Conservation (phyloP, 148 eudicot genomes). For the Rhododendron kiyosumense region DNA sequence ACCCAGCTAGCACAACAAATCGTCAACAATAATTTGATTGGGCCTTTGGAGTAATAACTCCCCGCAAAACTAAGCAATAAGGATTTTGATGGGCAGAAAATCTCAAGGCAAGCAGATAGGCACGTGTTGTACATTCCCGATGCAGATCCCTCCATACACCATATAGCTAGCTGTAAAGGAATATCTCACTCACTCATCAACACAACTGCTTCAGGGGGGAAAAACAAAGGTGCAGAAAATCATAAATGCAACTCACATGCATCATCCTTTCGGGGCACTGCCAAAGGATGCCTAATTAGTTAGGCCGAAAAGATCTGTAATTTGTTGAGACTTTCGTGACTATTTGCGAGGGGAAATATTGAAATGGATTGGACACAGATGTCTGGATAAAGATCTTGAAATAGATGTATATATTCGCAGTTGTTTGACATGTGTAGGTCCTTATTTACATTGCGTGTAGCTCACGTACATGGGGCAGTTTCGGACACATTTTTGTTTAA, state of each 20-base stretch:
- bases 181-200: slow-evolving; percentile 1
- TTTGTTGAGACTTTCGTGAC: background rate
- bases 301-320: background rate
- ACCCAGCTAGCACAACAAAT: background rate
- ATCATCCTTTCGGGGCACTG: background rate
- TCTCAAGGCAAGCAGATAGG: slow-evolving; percentile 9
- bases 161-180: background rate
- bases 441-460: background rate
- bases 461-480: background rate
- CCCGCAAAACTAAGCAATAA: background rate
- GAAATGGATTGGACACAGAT: background rate
- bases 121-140: slow-evolving; percentile 23
- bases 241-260: background rate
- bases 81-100: background rate
- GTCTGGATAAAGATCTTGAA: background rate
- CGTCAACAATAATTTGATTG: background rate
- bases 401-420: background rate
- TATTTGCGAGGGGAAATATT: too few species aligned
- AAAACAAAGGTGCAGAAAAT: background rate
- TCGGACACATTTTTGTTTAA: background rate
- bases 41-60: background rate
- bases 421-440: background rate
- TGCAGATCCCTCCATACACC: slow-evolving; percentile 12
- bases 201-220: background rate
- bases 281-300: background rate